Evolutionary conservation across 768 basidiomycete species (phyloP).

Genomic region (Rhodotorula paludigena): DNA sequence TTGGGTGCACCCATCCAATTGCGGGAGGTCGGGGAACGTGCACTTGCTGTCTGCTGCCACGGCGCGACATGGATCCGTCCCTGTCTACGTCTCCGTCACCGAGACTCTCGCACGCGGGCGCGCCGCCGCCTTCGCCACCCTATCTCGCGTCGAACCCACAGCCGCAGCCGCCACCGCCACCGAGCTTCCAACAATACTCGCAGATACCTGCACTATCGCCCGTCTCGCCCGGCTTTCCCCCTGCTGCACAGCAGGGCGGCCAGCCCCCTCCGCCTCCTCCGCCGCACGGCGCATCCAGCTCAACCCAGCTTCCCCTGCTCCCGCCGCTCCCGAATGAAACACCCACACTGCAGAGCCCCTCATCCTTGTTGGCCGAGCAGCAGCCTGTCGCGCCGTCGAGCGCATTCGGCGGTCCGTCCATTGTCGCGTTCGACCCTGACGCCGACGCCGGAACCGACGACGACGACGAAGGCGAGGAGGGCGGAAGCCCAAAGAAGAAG

Average conservation of each 20-base stretch:
- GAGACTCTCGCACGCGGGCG: no score
- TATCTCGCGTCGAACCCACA: background rate
- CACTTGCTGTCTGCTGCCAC: no score
- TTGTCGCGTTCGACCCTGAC: constrained; percentile 35
- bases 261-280: background rate
- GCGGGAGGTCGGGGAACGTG: no score
- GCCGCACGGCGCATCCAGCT: background rate
- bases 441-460: constrained; percentile 21
- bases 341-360: background rate
- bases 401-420: background rate
- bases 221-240: constrained; percentile 6
- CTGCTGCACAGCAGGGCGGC: background rate
- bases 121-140: no score
- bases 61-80: no score
- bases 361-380: no score
- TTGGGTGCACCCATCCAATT: background rate
- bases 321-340: background rate
- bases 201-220: background rate
- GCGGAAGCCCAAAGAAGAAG: constrained; percentile 51
- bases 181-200: background rate
- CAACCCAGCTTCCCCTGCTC: background rate
- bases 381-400: background rate
- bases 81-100: no score
- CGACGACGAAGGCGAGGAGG: constrained; percentile 66
- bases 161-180: background rate